phyloP scores from a whole-genome alignment of 2,329 filamentous ascomycete species.

The Fusarium sp. region DNA sequence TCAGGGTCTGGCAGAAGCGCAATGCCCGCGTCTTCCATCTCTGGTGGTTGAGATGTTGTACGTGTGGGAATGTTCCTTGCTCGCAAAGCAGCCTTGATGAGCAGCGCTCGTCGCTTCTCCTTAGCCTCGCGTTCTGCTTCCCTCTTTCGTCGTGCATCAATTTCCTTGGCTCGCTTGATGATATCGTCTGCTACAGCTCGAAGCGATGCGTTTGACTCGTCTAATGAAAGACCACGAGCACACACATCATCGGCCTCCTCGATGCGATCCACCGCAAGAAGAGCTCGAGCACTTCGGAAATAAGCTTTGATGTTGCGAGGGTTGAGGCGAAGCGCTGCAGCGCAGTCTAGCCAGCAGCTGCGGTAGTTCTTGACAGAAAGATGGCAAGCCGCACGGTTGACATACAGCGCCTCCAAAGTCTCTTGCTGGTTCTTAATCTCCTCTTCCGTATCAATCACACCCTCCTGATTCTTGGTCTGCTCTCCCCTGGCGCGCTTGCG shows the following conservation, averaged over 20 bases:
- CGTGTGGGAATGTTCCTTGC: conserved; percentile 78
- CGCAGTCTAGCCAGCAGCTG: conserved; percentile 86
- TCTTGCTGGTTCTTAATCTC: conserved; percentile 69
- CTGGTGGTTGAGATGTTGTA: conserved; percentile 77
- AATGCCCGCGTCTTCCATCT: conserved; percentile 86
- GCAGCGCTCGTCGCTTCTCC: conserved; percentile 66
- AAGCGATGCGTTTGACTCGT: conserved; percentile 76
- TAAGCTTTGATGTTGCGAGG: conserved; percentile 86
- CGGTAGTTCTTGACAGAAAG: conserved; percentile 90
- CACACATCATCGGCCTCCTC: conserved; percentile 85
- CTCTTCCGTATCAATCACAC: conserved; percentile 59
- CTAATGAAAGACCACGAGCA: conserved; percentile 77
- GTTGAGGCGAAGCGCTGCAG: conserved; percentile 81
- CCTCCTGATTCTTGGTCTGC: conserved; percentile 47
- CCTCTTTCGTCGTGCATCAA: conserved; percentile 66
- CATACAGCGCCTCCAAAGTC: conserved; percentile 80
- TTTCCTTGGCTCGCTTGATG: conserved; percentile 63
- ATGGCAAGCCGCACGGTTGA: conserved; percentile 91
- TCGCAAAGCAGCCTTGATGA: conserved; percentile 73
- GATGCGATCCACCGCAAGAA: conserved; percentile 82
- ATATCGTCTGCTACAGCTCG: conserved; percentile 72
- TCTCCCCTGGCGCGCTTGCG: conserved; percentile 60
- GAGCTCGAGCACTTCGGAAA: conserved; percentile 84
- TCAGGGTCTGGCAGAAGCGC: conserved; percentile 77
- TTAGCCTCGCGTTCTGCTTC: conserved; percentile 67